These are phyloP conservation scores for Millerozyma miso DNA, from an alignment of 805 yeast genomes.

Conservation along the genomic window DNA sequence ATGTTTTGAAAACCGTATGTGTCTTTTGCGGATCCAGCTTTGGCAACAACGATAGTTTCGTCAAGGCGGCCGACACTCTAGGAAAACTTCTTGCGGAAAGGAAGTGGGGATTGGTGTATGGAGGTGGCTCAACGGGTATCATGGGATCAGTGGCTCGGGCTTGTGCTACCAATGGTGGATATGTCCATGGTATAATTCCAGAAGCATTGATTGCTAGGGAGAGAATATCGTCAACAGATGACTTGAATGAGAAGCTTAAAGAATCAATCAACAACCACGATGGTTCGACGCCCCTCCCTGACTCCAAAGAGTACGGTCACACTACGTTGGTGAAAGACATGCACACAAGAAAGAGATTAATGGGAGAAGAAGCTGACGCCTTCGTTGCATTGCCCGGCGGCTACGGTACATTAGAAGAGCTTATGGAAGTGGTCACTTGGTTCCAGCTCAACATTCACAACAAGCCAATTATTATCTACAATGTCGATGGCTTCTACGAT, in stretches of 20 bases:
- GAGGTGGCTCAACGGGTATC: conserved; percentile 85
- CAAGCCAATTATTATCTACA: conserved; percentile 75
- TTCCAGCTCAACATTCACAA: conserved; percentile 81
- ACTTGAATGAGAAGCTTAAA: conserved; percentile 46
- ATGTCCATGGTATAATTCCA: conserved; percentile 86
- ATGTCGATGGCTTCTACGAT: conserved; percentile 78
- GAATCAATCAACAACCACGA: conserved; percentile 56
- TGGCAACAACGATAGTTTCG: conserved; percentile 51
- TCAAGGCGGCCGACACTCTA: conserved; percentile 52
- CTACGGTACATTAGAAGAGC: conserved; percentile 83
- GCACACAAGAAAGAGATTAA: conserved; percentile 83
- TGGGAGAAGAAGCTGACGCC: conserved; percentile 85
- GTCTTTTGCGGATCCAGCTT: conserved; percentile 85
- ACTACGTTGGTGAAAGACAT: conserved; percentile 81
- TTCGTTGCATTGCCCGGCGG: conserved; percentile 92
- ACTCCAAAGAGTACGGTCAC: conserved; percentile 59
- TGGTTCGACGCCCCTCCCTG: conserved; percentile 64
- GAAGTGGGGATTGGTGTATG: conserved; percentile 77
- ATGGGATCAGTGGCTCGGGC: conserved; percentile 76
- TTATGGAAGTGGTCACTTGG: conserved; percentile 90
- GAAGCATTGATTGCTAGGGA: conserved; percentile 73
- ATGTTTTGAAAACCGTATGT: conserved; percentile 51
- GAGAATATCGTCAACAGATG: conserved; percentile 41
- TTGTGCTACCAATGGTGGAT: conserved; percentile 53
- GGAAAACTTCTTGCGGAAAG: conserved; percentile 56